Evolutionary conservation across 2,329 filamentous ascomycete genomes (phyloP).

Genomic region (Didymella glomerata): DNA sequence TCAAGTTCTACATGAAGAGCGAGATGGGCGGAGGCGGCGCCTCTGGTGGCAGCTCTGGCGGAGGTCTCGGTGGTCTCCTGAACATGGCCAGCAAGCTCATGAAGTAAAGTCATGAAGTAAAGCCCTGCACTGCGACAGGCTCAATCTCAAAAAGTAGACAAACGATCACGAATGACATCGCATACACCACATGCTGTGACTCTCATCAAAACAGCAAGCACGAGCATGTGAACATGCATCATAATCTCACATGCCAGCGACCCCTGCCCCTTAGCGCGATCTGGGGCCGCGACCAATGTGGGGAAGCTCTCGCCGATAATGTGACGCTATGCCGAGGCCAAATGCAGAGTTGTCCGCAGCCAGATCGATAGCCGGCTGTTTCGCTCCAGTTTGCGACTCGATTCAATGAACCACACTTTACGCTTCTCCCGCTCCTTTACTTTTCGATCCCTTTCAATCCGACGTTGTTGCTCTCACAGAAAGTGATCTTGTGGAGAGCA

Average conservation of each 20-base stretch:
- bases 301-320: slow-evolving; percentile 42
- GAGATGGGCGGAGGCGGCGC: slow-evolving; percentile 59
- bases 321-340: slow-evolving; percentile 50
- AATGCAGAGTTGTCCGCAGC: slow-evolving; percentile 30
- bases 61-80: slow-evolving; percentile 61
- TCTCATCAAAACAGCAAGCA: slow-evolving; percentile 1
- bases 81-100: slow-evolving; percentile 69
- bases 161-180: background rate
- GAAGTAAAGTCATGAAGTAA: slow-evolving; percentile 58
- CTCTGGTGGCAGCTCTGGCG: slow-evolving; percentile 56
- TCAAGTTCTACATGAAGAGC: slow-evolving; percentile 91
- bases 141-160: background rate
- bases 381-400: slow-evolving; percentile 17
- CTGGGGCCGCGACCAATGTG: slow-evolving; percentile 32
- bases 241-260: slow-evolving; percentile 39
- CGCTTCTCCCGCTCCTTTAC: slow-evolving; percentile 1
- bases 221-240: slow-evolving; percentile 29
- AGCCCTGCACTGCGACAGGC: background rate
- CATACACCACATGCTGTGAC: background rate
- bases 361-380: slow-evolving; percentile 27
- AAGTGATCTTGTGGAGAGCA: background rate
- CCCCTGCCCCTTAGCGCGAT: slow-evolving; percentile 31
- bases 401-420: slow-evolving; percentile 16
- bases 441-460: background rate
- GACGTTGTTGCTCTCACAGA: background rate